These are phyloP conservation scores for Neonothopanus nambi DNA, from an alignment of 1,284 basidiomycete genomes.

Conservation along the genomic window DNA sequence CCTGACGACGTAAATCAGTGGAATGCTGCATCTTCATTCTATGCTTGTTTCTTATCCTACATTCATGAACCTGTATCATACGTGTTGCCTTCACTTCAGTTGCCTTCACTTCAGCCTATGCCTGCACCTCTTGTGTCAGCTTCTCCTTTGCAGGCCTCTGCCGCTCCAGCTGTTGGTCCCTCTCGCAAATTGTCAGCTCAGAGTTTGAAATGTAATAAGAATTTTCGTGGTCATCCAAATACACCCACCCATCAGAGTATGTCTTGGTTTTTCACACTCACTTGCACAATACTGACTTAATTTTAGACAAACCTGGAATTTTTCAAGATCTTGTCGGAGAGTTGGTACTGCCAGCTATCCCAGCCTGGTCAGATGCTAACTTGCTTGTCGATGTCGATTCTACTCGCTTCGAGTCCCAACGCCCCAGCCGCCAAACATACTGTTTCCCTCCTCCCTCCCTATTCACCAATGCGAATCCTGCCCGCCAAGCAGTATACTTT, in stretches of 20 bases:
- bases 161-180: background rate
- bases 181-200: background rate
- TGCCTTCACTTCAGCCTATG: background rate
- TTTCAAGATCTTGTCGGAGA: background rate
- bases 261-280: background rate
- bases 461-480: too few relatives aligned
- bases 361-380: background rate
- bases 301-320: background rate
- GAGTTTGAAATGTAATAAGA: background rate
- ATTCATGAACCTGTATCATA: background rate
- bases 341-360: background rate
- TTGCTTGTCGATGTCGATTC: background rate
- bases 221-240: background rate
- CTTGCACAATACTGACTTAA: background rate
- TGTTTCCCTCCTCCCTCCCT: too few relatives aligned
- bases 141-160: background rate
- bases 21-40: background rate
- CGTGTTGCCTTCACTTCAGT: too few relatives aligned
- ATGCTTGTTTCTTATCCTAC: background rate
- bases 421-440: too few relatives aligned
- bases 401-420: too few relatives aligned
- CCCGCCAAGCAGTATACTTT: too few relatives aligned
- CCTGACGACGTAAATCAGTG: background rate
- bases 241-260: background rate
- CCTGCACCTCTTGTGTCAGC: background rate